Base-by-base conservation (phyloP, 345 rosid species). In the Citrus trifoliata region DNA sequence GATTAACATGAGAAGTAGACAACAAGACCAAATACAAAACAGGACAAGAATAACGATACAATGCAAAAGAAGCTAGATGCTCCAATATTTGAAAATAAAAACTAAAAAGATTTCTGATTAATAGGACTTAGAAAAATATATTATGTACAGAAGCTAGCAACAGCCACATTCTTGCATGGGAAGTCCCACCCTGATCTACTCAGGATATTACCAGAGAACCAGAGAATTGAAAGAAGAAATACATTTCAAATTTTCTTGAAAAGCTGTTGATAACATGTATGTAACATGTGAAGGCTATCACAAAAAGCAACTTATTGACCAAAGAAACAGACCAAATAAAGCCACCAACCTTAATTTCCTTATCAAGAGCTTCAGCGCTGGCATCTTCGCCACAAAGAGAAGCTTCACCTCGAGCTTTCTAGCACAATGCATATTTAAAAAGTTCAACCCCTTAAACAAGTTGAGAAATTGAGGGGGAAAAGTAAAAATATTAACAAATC, bases 321-420 rank as follows among this genome's bases (percentile, higher is more conserved):
- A 4, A 33, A 72, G 55, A 77, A 75, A 30, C 65, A 38, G 53
- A 78, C 35, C 63, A 81, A 76, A 71, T 14, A 72, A 24, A 79
- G 55, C 70, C 27, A 75, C 88, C 62, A 73, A 96, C 99, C 98
- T 86, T 82, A 83, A 96, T 87, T 84, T 94, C 98, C 85, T 70
- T 69, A 59, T 83, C 88, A 67, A 76, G 81, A 80, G 82, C 85
- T 80, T 87, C 51, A 32, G 81, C 70, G 37, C 85, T 79, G 27
- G 76, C 81, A 79, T 79, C 89, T 71, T 86, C 87, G 60, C 79
- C 80, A 46, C 82, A 80, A 79, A 83, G 77, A 75, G 84, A 79
- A 81, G 73, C 79, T 77, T 68, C 42, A 76, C 81, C 82, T 81
- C 42, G 86, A 82, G 88, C 88, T 82, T 87, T 86, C 98, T 95